phyloP scores from a whole-genome alignment of 139 green algal genomes.

The Nannochloris sp. region DNA sequence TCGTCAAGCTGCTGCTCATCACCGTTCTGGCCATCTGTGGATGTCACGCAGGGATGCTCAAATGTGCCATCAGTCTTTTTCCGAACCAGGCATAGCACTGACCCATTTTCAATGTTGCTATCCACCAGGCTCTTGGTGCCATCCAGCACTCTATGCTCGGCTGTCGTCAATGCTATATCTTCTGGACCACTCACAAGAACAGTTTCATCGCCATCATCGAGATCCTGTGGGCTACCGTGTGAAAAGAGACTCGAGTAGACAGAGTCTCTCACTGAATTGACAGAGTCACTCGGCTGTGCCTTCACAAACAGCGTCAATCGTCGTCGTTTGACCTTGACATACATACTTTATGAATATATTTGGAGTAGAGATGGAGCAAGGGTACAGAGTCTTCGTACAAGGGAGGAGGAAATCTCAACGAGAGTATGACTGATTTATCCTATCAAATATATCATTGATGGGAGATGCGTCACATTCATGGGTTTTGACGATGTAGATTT shows the following conservation, averaged over 20 bases:
- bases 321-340: constrained; percentile 43
- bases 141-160: constrained; percentile 33
- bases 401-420: too few relatives aligned
- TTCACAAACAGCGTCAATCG: constrained; percentile 80
- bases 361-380: neutral
- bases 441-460: too few relatives aligned
- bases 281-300: constrained; percentile 72
- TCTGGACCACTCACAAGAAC: constrained; percentile 19
- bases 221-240: constrained; percentile 16
- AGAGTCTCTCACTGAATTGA: constrained; percentile 59
- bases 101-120: constrained; percentile 73
- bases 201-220: constrained; percentile 26
- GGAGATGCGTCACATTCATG: too few relatives aligned
- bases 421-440: too few relatives aligned
- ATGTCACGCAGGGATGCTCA: neutral
- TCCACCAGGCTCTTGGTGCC: constrained; percentile 74
- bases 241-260: constrained; percentile 59
- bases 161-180: constrained; percentile 37
- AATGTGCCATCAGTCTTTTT: constrained; percentile 35
- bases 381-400: neutral
- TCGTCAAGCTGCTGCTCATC: neutral
- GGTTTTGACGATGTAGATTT: too few relatives aligned
- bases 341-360: constrained; percentile 9
- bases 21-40: neutral
- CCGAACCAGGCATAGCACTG: constrained; percentile 61